phyloP scores from a whole-genome alignment of 345 rosid genomes.

The Erysimum cheiranthoides region DNA sequence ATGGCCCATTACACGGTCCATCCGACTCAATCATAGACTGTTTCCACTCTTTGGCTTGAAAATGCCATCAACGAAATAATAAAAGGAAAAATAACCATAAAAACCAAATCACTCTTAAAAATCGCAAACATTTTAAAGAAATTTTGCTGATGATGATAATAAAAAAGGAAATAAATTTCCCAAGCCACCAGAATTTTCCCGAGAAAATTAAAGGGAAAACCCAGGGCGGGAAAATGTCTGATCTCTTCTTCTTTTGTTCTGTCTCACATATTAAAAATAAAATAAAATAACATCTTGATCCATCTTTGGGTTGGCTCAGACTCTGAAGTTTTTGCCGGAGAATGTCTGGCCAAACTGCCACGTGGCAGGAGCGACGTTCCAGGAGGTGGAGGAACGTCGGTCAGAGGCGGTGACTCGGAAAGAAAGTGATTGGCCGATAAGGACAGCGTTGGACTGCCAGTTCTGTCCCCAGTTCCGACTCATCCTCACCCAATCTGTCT shows the following conservation, averaged over 20 bases:
- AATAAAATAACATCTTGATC: neutral
- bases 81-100: neutral
- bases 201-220: conserved; percentile 56
- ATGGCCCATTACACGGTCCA: conserved; percentile 14
- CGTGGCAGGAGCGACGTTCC: conserved; percentile 71
- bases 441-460: conserved; percentile 87
- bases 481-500: conserved; percentile 80
- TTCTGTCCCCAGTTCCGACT: conserved; percentile 99
- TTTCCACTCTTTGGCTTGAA: neutral
- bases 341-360: conserved; percentile 99
- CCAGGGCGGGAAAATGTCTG: conserved; percentile 49
- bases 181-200: conserved; percentile 52
- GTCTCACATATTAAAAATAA: conserved; percentile 7
- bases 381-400: conserved; percentile 76
- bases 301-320: conserved; percentile 9
- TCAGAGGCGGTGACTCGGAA: conserved; percentile 86
- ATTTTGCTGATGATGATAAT: neutral
- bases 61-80: neutral
- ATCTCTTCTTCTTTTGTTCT: neutral
- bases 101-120: conserved; percentile 26
- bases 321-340: conserved; percentile 83
- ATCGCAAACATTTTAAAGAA: conserved; percentile 22
- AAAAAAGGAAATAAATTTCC: conserved; percentile 30
- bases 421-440: conserved; percentile 86
- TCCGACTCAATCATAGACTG: neutral